Evolutionary conservation across 2,329 filamentous ascomycete species (phyloP), one percentile per base, ranked within the genome.

Genomic region (Drechslerella dactyloides): DNA sequence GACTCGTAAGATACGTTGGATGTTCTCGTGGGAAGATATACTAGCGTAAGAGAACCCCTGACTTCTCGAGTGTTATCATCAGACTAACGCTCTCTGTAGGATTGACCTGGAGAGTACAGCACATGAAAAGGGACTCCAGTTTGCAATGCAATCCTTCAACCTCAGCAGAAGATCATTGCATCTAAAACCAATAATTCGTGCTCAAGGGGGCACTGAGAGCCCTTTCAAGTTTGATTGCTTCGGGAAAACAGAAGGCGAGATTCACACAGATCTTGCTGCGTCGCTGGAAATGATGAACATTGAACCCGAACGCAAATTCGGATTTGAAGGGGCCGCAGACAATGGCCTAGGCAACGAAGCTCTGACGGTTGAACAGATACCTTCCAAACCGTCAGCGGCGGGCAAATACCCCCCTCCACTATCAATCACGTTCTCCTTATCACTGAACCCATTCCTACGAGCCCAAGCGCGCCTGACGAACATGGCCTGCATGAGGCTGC

Each of bases 391-490:
- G 24, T n/a, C 50, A 24, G 54, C 33, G 8, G 57, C 59, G 10
- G 66, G 75, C 1, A 74, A 70, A 56, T 77, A 76, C 24, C 74
- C 75, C 1, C 76, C 76, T 30, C 75, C 75, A 1, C 64, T 77
- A 55, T 74, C 74, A 27, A 75, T 76, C 23, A 77, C 76, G 13
- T 88, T 90, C 1, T 80, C 89, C 7, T 82, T 96, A 10, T 96
- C 91, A 0, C 89, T 96, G 75, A 86, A 85, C 1, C 89, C 90
- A 0, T 82, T 93, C 15, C 84, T 96, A 15, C 81, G 74, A 17
- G 73, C 74, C 7, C 93, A 97, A 79, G 87, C 90, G 5, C 85
- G 86, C 46, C 81, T 96, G 0, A 84, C 96, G 40, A 94, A 93
- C 75, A 86, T 86, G 30, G 89, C 90, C 58, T 90, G 90, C 64